Evolutionary conservation across 2,329 filamentous ascomycete species (phyloP).

Genomic region (Neonectria hederae): DNA sequence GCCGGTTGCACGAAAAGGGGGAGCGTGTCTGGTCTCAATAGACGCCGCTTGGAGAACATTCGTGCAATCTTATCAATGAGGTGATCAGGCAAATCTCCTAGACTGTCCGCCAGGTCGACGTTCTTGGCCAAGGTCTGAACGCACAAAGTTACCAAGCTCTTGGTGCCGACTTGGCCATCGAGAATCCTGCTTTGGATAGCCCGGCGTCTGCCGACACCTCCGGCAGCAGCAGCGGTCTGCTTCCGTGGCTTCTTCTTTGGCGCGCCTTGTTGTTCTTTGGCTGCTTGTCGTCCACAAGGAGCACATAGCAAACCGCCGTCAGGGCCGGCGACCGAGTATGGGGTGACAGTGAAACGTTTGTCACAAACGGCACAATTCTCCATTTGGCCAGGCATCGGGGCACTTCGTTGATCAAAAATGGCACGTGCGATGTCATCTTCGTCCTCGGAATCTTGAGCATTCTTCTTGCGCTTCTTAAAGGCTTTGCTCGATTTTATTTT

Average conservation of each 20-base stretch:
- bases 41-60: constrained; percentile 67
- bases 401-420: constrained; percentile 57
- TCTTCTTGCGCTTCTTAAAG: constrained; percentile 63
- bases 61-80: constrained; percentile 68
- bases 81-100: constrained; percentile 66
- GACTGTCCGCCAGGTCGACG: constrained; percentile 68
- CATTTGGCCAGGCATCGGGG: constrained; percentile 81
- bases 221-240: constrained; percentile 57
- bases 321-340: constrained; percentile 84
- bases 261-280: constrained; percentile 64
- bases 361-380: constrained; percentile 87
- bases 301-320: constrained; percentile 87
- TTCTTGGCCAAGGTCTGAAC: constrained; percentile 71
- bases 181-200: constrained; percentile 85
- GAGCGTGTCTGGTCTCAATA: constrained; percentile 64
- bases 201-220: constrained; percentile 70
- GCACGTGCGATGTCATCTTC: constrained; percentile 61
- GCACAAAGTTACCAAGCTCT: constrained; percentile 72
- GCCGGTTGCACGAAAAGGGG: constrained; percentile 65
- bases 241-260: constrained; percentile 58
- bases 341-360: constrained; percentile 91
- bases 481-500: constrained; percentile 70
- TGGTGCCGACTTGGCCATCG: constrained; percentile 77
- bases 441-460: constrained; percentile 51
- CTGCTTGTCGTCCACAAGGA: constrained; percentile 79